Evolutionary conservation across 768 basidiomycete species (phyloP).

Genomic region (Trametes maxima): DNA sequence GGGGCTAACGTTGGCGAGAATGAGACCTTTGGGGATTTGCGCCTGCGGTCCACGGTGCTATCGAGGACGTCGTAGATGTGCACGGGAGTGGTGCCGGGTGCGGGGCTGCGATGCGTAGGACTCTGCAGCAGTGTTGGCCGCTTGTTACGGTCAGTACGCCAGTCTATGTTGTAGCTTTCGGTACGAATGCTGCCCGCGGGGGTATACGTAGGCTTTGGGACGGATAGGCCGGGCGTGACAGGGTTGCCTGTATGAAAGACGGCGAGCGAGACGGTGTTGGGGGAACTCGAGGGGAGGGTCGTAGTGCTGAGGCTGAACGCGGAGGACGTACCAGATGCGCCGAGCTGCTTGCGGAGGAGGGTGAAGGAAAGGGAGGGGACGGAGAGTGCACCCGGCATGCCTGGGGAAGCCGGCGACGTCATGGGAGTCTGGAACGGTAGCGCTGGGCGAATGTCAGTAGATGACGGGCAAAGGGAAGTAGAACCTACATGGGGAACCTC

Average conservation of each 20-base stretch:
- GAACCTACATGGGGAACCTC: neutral
- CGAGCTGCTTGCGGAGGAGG: slow-evolving; percentile 15
- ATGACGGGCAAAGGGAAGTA: neutral
- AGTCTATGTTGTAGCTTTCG: slow-evolving; percentile 14
- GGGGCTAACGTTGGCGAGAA: slow-evolving; percentile 1
- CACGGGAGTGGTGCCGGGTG: neutral
- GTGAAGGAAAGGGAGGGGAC: slow-evolving; percentile 1
- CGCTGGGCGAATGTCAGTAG: neutral
- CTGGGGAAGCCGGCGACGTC: slow-evolving; percentile 16
- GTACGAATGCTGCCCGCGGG: slow-evolving; percentile 1
- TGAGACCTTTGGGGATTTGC: slow-evolving; percentile 15
- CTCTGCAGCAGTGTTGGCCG: neutral
- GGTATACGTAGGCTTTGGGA: slow-evolving; percentile 16
- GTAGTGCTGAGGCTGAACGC: slow-evolving; percentile 6
- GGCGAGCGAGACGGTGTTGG: slow-evolving; percentile 2
- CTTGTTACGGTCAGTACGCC: slow-evolving; percentile 2
- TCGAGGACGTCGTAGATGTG: slow-evolving; percentile 3
- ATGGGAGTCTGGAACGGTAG: slow-evolving; percentile 22
- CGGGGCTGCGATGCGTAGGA: slow-evolving; percentile 13
- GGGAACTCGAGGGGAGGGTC: slow-evolving; percentile 1
- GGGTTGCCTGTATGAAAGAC: slow-evolving; percentile 15
- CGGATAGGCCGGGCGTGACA: slow-evolving; percentile 5
- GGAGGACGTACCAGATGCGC: slow-evolving; percentile 8
- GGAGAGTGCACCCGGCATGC: neutral
- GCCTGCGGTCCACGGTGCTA: neutral